phyloP scores from a whole-genome alignment of 2,329 filamentous ascomycete species.

The Trichophyton rubrum region DNA sequence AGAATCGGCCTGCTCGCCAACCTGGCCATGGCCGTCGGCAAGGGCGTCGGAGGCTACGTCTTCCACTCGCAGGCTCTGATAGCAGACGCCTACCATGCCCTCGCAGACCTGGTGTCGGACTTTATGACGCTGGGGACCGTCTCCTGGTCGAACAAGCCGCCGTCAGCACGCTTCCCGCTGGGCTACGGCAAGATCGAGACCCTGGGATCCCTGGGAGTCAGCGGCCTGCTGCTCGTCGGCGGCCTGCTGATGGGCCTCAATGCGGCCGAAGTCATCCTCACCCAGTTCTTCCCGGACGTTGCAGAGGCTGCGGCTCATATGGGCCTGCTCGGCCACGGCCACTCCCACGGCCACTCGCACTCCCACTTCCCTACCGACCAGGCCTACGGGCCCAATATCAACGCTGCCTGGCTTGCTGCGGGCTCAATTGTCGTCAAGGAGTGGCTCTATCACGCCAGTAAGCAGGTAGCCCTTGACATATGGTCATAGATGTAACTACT shows the following conservation, averaged over 20 bases:
- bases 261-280: slow-evolving; percentile 56
- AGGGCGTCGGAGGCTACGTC: slow-evolving; percentile 80
- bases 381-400: slow-evolving; percentile 63
- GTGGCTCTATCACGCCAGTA: slow-evolving; percentile 93
- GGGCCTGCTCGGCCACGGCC: slow-evolving; percentile 40
- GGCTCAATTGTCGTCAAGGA: slow-evolving; percentile 89
- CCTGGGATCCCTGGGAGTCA: slow-evolving; percentile 83
- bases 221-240: slow-evolving; percentile 75
- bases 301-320: slow-evolving; percentile 37
- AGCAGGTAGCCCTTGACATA: slow-evolving; percentile 30
- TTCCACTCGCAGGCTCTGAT: slow-evolving; percentile 92
- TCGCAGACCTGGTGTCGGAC: slow-evolving; percentile 91
- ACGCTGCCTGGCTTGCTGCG: slow-evolving; percentile 86
- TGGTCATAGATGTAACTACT: slow-evolving; percentile 1
- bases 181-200: slow-evolving; percentile 98
- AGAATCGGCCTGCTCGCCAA: slow-evolving; percentile 80
- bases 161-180: slow-evolving; percentile 69
- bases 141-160: slow-evolving; percentile 78
- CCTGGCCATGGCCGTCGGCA: slow-evolving; percentile 83
- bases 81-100: slow-evolving; percentile 87
- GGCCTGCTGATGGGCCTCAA: slow-evolving; percentile 86
- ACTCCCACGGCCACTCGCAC: slow-evolving; percentile 50
- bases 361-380: slow-evolving; percentile 46
- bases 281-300: slow-evolving; percentile 58
- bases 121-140: slow-evolving; percentile 89